phyloP scores from a whole-genome alignment of 2,329 filamentous ascomycete genomes.

The Lasiodiplodia sp. region DNA sequence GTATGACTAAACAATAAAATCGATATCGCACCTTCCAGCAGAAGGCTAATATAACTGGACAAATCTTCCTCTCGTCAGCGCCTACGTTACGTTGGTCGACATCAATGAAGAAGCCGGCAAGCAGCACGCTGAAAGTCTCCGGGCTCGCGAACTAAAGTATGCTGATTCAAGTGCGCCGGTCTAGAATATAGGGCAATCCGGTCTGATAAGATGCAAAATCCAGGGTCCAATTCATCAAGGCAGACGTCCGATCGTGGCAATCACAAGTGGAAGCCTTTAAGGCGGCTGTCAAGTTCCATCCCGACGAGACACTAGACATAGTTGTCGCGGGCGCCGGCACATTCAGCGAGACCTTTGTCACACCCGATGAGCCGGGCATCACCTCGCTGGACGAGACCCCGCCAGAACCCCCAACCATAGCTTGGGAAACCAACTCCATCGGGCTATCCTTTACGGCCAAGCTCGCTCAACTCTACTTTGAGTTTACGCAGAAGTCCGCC shows the following conservation, averaged over 20 bases:
- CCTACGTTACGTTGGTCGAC: constrained; percentile 39
- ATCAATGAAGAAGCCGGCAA: constrained; percentile 34
- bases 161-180: background rate
- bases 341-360: constrained; percentile 37
- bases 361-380: constrained; percentile 33
- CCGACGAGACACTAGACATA: constrained; percentile 40
- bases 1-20: background rate
- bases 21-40: background rate
- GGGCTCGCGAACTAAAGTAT: constrained; percentile 31
- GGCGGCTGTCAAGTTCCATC: constrained; percentile 38
- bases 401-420: constrained; percentile 34
- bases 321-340: constrained; percentile 44
- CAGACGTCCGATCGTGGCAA: constrained; percentile 42
- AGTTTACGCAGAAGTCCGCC: constrained; percentile 32
- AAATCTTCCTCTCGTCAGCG: constrained; percentile 27
- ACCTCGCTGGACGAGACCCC: constrained; percentile 33
- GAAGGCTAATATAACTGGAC: background rate
- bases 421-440: constrained; percentile 37
- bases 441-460: constrained; percentile 39
- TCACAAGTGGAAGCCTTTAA: constrained; percentile 43
- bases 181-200: no score
- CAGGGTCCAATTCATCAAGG: constrained; percentile 41
- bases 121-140: constrained; percentile 31
- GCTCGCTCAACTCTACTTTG: constrained; percentile 40
- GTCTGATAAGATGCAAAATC: background rate